Evolutionary conservation across 495 filamentous ascomycete genomes (phyloP).

Genomic region (Trichoderma orchidacearum): DNA sequence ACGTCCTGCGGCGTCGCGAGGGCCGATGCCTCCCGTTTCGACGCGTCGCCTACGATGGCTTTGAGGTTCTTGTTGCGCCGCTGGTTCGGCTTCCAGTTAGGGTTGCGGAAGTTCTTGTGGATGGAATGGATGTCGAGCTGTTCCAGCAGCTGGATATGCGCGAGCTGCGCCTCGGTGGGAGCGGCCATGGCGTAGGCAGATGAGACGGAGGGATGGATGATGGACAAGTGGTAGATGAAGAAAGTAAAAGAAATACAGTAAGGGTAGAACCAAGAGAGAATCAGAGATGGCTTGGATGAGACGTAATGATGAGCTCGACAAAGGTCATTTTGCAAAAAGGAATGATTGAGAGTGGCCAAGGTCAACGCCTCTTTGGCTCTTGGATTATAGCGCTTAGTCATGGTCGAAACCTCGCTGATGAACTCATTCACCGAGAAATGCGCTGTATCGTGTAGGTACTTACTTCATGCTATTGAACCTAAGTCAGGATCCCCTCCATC

Average conservation of each 20-base stretch:
- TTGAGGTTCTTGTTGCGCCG: constrained; percentile 98
- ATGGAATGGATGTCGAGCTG: constrained; percentile 73
- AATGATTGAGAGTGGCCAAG: not conserved
- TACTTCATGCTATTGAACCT: no score
- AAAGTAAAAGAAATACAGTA: not conserved
- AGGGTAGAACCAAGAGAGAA: not conserved
- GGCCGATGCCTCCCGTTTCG: constrained; percentile 67
- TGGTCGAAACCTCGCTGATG: not conserved
- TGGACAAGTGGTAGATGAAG: not conserved
- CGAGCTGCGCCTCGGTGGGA: constrained; percentile 26
- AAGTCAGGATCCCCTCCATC: not conserved
- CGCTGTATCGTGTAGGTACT: no score
- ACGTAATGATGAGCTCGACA: not conserved
- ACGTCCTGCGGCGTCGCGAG: constrained; percentile 63
- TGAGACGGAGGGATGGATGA: no score
- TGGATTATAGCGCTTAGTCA: not conserved
- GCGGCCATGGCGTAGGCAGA: constrained; percentile 10
- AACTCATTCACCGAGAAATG: no score
- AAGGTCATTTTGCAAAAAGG: no score
- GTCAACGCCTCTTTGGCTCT: not conserved
- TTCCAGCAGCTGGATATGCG: constrained; percentile 54
- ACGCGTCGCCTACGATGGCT: constrained; percentile 82
- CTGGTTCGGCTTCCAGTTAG: constrained; percentile 77
- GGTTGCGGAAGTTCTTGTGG: constrained; percentile 76
- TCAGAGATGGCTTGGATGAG: constrained; percentile 1